Evolutionary conservation across 75 land plant species (phyloP).

Genomic region (Cupressus sempervirens): DNA sequence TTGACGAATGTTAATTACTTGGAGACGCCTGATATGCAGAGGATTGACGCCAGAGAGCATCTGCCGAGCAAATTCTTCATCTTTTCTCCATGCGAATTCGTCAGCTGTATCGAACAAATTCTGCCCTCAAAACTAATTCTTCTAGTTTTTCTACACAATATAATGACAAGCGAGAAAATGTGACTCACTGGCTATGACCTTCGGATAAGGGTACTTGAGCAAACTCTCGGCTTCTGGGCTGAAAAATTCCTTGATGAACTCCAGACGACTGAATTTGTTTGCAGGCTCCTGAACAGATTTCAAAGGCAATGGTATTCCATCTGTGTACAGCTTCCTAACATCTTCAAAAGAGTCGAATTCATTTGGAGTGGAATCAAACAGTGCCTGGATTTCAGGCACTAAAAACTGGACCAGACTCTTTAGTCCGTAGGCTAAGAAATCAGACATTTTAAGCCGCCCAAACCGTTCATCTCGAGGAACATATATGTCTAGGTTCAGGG

Average conservation of each 20-base stretch:
- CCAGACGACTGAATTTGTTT: conserved; percentile 21
- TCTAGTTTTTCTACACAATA: not conserved
- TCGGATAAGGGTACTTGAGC: conserved; percentile 31
- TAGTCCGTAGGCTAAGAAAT: conserved; percentile 18
- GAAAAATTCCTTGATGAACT: conserved; percentile 40
- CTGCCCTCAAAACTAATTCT: not conserved
- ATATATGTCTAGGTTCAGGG: conserved; percentile 11
- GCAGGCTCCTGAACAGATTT: not conserved
- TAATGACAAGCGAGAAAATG: not conserved
- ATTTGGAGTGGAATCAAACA: not conserved
- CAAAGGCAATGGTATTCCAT: not conserved
- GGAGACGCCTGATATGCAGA: conserved; percentile 22
- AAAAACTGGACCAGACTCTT: conserved; percentile 7
- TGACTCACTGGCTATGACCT: conserved; percentile 26
- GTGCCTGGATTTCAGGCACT: not conserved
- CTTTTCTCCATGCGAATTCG: conserved; percentile 39
- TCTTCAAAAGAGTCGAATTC: conserved; percentile 19
- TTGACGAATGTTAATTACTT: conserved; percentile 2
- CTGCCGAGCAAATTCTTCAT: conserved; percentile 48
- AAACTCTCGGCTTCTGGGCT: conserved; percentile 21
- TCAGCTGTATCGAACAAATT: conserved; percentile 19
- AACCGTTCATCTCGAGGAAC: conserved; percentile 31
- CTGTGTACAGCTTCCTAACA: conserved; percentile 20
- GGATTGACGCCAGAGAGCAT: conserved; percentile 51
- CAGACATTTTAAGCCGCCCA: conserved; percentile 20